Evolutionary conservation across 2,329 filamentous ascomycete species (phyloP), one percentile per base, ranked within the genome.

Genomic region (Paecilomyces sp.): DNA sequence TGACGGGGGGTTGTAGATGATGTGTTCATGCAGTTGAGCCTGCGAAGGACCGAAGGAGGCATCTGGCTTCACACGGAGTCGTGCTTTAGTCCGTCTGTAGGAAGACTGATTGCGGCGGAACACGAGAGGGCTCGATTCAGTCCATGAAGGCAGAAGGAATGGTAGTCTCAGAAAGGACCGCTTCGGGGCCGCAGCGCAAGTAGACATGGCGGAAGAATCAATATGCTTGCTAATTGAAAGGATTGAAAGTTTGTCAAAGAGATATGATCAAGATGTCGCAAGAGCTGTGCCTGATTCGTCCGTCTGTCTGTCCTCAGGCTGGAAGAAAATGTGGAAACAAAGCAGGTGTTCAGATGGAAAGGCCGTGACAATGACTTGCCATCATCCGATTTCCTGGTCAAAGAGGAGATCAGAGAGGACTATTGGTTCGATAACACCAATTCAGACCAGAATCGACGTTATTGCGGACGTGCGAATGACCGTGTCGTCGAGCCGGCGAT

Each of bases 1-100:
- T 6, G 85, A 84, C 0, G 86, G 86, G 36, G 86, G 86, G 65
- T 88, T 88, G 79, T 85, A 85, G 70, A 88, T 80, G 69, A 87
- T 85, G 67, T 83, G 80, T 60, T 84, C 80, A 61, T 75, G 74
- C 22, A 67, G 63, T 61, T 75, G 71, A 56, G 70, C 68, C 22
- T 66, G 66, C 5, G 77, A 71, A 9, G 66, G 64, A 15, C 73
- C 73, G 65, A 82, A 82, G n/a, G 79, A 80, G 12, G 76, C 73
- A 69, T 82, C 80, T n/a, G 81, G 80, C 65, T 79, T 81, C 57
- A 81, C 73, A 52, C 80, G 79, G 57, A 83, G 75, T 28, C 75
- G 74, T 65, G 81, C 77, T 66, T 81, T 81, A 60, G 77, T 77
- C 57, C 81, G 78, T 56, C 80, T 75, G 64, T 81, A 79, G 58